phyloP scores from a whole-genome alignment of 179 eudicot species.

The Corrigiola litoralis region DNA sequence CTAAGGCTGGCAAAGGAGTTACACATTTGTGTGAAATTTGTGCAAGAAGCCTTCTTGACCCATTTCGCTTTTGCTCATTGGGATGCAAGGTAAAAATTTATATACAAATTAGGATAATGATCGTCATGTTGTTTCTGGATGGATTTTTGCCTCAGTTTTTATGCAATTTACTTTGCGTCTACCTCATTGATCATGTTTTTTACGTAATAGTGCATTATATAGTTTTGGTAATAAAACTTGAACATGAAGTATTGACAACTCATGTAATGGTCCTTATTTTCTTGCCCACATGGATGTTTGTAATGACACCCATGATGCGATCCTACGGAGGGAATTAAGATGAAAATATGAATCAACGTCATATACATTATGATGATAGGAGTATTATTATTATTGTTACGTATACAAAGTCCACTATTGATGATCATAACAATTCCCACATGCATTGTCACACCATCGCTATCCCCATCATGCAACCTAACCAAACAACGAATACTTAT shows the following conservation, averaged over 20 bases:
- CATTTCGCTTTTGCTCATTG: slow-evolving; percentile 85
- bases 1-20: slow-evolving; percentile 66
- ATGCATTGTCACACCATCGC: slow-evolving; percentile 33
- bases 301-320: slow-evolving; percentile 27
- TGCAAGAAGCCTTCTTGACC: slow-evolving; percentile 75
- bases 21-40: slow-evolving; percentile 86
- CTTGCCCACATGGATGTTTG: slow-evolving; percentile 23
- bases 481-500: slow-evolving; percentile 25
- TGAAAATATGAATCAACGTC: slow-evolving; percentile 1
- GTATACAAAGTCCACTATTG: slow-evolving; percentile 17
- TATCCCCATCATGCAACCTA: slow-evolving; percentile 31
- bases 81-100: slow-evolving; percentile 96
- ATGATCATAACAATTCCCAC: slow-evolving; percentile 27
- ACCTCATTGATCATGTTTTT: too few relatives aligned
- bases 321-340: neutral
- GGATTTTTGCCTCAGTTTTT: too few relatives aligned
- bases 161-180: too few relatives aligned
- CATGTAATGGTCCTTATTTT: slow-evolving; percentile 20
- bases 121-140: too few relatives aligned
- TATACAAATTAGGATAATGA: too few relatives aligned
- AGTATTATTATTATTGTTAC: slow-evolving; percentile 2
- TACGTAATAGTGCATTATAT: too few relatives aligned
- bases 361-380: neutral
- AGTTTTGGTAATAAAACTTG: too few relatives aligned
- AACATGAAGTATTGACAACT: slow-evolving; percentile 14